Percentiles rank a stretch among this genome's conserved stretches.
phyloP scores from a whole-genome alignment of 2,329 filamentous ascomycete species.

The Madurella fahalii region DNA sequence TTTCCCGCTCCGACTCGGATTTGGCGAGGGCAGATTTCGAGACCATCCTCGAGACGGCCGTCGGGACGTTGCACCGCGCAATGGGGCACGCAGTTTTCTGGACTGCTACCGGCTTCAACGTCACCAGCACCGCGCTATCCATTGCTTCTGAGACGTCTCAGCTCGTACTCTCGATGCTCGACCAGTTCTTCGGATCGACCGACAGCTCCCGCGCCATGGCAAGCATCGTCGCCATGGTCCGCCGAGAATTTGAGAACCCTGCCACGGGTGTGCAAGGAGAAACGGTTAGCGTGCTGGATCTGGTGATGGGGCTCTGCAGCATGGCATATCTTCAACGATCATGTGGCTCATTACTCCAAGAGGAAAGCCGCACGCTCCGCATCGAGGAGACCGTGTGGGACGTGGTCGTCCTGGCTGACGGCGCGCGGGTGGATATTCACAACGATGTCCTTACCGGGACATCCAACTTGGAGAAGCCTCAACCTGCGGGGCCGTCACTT shows the following conservation, averaged over 20 bases:
- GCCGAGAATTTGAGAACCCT: constrained; percentile 61
- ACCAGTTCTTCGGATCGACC: constrained; percentile 64
- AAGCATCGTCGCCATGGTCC: constrained; percentile 60
- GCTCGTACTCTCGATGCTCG: constrained; percentile 54
- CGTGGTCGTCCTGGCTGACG: constrained; percentile 58
- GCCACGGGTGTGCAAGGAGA: constrained; percentile 57
- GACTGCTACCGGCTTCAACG: constrained; percentile 56
- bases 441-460: constrained; percentile 32
- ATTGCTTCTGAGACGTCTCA: constrained; percentile 55
- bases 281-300: constrained; percentile 55
- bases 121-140: constrained; percentile 53
- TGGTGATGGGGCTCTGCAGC: constrained; percentile 57
- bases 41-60: constrained; percentile 51
- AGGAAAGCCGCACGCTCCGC: constrained; percentile 44
- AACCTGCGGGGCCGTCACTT: constrained; percentile 14
- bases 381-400: constrained; percentile 62
- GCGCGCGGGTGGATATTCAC: constrained; percentile 53
- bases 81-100: constrained; percentile 58
- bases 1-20: constrained; percentile 42
- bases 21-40: constrained; percentile 51
- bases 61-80: constrained; percentile 53
- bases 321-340: constrained; percentile 59
- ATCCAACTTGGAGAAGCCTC: constrained; percentile 24
- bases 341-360: constrained; percentile 49
- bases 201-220: constrained; percentile 65